phyloP scores from a whole-genome alignment of 164 flowering plant genomes.

The Vitis vinifera region ASM3070453v1 NC_081822.1:9701501-9702000 shows the following conservation, averaged over 20 bases:
- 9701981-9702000: no score
- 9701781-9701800: neutral
- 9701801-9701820: slow-evolving; percentile 24
- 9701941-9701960: no score
- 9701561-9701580: slow-evolving; percentile 7
- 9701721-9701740: neutral
- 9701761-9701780: slow-evolving; percentile 14
- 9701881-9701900: no score
- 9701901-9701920: no score
- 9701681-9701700: slow-evolving; percentile 8
- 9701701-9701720: slow-evolving; percentile 14
- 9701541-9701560: slow-evolving; percentile 8
- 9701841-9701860: no score
- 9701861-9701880: no score
- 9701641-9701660: slow-evolving; percentile 22
- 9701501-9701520: neutral
- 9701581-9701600: slow-evolving; percentile 16
- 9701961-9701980: no score
- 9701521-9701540: slow-evolving; percentile 3
- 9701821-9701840: slow-evolving; percentile 33
- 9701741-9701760: slow-evolving; percentile 28
- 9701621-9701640: slow-evolving; percentile 23
- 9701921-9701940: no score
- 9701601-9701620: slow-evolving; percentile 25
- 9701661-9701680: slow-evolving; percentile 15